Evolutionary conservation across 139 green algal genomes (phyloP), one percentile per base, ranked within the genome.

Genomic region (Haematococcus sp.): DNA sequence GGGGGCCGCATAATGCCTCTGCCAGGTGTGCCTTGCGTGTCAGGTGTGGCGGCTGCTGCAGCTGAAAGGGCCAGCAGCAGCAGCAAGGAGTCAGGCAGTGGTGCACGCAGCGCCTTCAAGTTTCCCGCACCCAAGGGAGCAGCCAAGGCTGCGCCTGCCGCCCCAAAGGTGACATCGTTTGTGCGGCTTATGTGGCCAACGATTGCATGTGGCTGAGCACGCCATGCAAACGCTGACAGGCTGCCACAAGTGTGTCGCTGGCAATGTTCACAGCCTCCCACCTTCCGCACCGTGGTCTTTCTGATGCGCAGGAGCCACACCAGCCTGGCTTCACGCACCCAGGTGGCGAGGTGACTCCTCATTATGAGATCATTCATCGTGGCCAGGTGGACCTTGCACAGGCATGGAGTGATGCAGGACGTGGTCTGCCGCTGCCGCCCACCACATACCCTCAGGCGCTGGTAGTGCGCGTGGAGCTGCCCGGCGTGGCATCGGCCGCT

Each of bases 381-480:
- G 77, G 77, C 0, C 30, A 73, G 32, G 40, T 67, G 22, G 84
- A 89, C 52, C 69, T 91, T 55, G 31, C 46, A 1, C 60, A 84
- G 33, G 43, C 81, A 19, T 91, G 86, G 86, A 46, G 71, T 0
- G 85, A 90, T 49, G 72, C 72, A 11, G 77, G 80, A 30, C 67
- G 75, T 0, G 46, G 28, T 3, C 27, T 72, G n/a, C 4, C 56
- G 7, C 13, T 43, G 4, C 27, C 44, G 17, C 40, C 66, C 3
- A 49, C 34, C 33, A 70, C 27, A 33, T 23, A 66, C 23, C 76
- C 75, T 23, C 63, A 84, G 72, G 82, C 81, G 55, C 68, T 93
- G 32, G 71, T 89, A 54, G n/a, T 91, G 23, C 72, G 81, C 2
- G 67, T 91, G 49, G 61, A 76, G 44, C 74, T 91, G 49, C 84